A percentile compares a stretch with the other conserved stretches of the same genome.
phyloP scores from a whole-genome alignment of 2,329 filamentous ascomycete species.

The Golovinomyces cichoracearum region DNA sequence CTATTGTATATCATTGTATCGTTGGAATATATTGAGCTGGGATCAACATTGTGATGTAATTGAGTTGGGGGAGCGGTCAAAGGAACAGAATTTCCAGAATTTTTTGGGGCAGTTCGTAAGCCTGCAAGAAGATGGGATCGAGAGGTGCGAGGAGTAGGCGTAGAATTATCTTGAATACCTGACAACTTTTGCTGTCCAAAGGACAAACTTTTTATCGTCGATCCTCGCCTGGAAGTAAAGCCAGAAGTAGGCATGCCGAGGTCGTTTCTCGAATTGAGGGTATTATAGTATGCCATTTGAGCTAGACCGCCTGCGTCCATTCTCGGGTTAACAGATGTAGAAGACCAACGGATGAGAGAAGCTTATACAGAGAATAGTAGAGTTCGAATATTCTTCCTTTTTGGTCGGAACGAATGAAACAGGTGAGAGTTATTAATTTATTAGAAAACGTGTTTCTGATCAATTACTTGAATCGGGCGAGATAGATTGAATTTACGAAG shows the following conservation, averaged over 20 bases:
- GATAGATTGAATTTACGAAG: too few species aligned
- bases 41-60: slow-evolving; percentile 16
- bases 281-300: slow-evolving; percentile 79
- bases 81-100: slow-evolving; percentile 45
- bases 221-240: slow-evolving; percentile 60
- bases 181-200: slow-evolving; percentile 46
- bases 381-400: not conserved
- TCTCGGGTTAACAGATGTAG: slow-evolving; percentile 10
- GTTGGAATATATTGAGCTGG: slow-evolving; percentile 14
- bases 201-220: slow-evolving; percentile 71
- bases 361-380: not conserved
- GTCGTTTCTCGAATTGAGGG: slow-evolving; percentile 42
- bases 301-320: slow-evolving; percentile 97
- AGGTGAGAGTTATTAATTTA: not conserved
- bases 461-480: too few species aligned
- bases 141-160: slow-evolving; percentile 70
- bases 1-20: slow-evolving; percentile 13
- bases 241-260: slow-evolving; percentile 54
- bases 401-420: not conserved
- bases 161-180: slow-evolving; percentile 38
- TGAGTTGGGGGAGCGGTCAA: slow-evolving; percentile 35
- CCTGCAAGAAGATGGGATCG: slow-evolving; percentile 85
- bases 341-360: not conserved
- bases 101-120: slow-evolving; percentile 80
- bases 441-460: not conserved